Conservation (phyloP, 306 rosid species). For the Vigna reflexopilosa region DNA sequence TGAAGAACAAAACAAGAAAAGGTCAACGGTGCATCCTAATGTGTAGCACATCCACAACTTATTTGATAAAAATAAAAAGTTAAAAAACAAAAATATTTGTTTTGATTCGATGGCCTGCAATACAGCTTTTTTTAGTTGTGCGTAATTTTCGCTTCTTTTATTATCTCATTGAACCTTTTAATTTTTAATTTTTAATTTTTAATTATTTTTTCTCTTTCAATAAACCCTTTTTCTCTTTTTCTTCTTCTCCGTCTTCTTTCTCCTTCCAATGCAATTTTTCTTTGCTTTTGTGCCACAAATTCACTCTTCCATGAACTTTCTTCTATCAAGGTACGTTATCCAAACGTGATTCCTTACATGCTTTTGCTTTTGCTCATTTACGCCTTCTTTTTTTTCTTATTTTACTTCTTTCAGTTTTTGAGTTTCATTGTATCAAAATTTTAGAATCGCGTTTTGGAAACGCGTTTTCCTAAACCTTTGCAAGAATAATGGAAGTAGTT, state of each 20-base stretch:
- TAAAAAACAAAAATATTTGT: slow-evolving; percentile 13
- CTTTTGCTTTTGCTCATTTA: slow-evolving; percentile 24
- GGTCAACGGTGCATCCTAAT: slow-evolving; percentile 35
- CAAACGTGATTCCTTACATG: slow-evolving; percentile 1
- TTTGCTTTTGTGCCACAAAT: slow-evolving; percentile 34
- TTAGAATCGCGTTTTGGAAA: not conserved
- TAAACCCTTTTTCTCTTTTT: slow-evolving; percentile 1
- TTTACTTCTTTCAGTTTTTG: not conserved
- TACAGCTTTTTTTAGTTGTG: slow-evolving; percentile 44
- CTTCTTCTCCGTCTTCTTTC: slow-evolving; percentile 8
- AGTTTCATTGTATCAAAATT: slow-evolving; percentile 18
- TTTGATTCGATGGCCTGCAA: slow-evolving; percentile 53
- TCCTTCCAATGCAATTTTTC: slow-evolving; percentile 30
- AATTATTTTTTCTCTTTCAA: slow-evolving; percentile 36
- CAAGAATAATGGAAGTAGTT: slow-evolving; percentile 17
- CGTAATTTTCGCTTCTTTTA: slow-evolving; percentile 40
- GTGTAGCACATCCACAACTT: slow-evolving; percentile 20
- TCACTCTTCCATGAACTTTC: slow-evolving; percentile 48
- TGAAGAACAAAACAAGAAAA: slow-evolving; percentile 9
- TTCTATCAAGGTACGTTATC: slow-evolving; percentile 61
- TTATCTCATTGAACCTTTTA: not conserved
- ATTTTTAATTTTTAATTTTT: not conserved
- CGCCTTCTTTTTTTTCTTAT: no score
- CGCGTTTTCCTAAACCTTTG: not conserved
- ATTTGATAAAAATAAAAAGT: slow-evolving; percentile 33